Conservation (phyloP, 2,329 filamentous ascomycete species). For the Aspergillus sp. region DNA sequence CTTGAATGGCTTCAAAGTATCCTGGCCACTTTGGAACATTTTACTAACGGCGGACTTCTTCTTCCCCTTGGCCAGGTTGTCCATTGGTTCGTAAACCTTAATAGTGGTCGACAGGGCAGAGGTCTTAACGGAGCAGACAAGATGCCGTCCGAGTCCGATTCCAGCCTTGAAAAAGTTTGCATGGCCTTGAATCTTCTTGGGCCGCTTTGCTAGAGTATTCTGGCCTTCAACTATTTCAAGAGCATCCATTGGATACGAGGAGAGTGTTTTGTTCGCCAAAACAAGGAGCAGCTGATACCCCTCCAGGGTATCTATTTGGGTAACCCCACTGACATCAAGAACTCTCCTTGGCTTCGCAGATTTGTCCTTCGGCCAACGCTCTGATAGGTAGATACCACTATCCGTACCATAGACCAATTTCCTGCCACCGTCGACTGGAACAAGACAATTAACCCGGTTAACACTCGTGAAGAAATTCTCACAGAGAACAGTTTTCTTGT, state of each 20-base stretch:
- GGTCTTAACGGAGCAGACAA: slow-evolving; percentile 95
- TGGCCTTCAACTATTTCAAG: slow-evolving; percentile 74
- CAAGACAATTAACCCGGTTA: slow-evolving; percentile 90
- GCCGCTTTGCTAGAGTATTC: slow-evolving; percentile 72
- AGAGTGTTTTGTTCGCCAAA: slow-evolving; percentile 85
- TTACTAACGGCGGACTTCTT: slow-evolving; percentile 94
- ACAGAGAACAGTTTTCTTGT: slow-evolving; percentile 64
- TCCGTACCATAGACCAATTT: slow-evolving; percentile 95
- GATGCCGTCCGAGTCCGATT: slow-evolving; percentile 86
- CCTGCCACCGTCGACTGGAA: slow-evolving; percentile 89
- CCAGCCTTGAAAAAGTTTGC: slow-evolving; percentile 98
- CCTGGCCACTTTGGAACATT: slow-evolving; percentile 90
- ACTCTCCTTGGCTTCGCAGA: slow-evolving; percentile 71
- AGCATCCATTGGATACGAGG: slow-evolving; percentile 82
- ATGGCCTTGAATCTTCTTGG: slow-evolving; percentile 94
- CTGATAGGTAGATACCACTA: slow-evolving; percentile 85
- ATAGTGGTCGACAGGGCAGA: slow-evolving; percentile 90
- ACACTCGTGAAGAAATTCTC: slow-evolving; percentile 86
- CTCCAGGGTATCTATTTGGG: slow-evolving; percentile 92
- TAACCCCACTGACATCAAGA: slow-evolving; percentile 80
- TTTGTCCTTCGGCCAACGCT: slow-evolving; percentile 81
- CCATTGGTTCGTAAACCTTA: slow-evolving; percentile 98
- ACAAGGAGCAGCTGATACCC: slow-evolving; percentile 91
- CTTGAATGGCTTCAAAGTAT: slow-evolving; percentile 93
- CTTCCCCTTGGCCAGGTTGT: slow-evolving; percentile 86